Conservation (phyloP, 805 yeast species). For the Ogataea paradorogensis region DNA sequence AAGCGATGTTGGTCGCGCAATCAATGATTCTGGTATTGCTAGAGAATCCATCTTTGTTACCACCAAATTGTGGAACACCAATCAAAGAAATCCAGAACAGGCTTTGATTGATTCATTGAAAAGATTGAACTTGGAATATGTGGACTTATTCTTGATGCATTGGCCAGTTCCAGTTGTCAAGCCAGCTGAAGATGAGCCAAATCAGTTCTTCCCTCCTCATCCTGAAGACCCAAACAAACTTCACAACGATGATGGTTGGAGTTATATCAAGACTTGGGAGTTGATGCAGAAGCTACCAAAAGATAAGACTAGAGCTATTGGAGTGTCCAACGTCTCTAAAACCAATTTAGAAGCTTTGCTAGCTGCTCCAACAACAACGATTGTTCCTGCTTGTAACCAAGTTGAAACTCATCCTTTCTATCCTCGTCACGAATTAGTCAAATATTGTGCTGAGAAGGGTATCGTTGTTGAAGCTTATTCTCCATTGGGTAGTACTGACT, state of each 20-base stretch:
- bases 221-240: conserved; percentile 28
- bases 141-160: conserved; percentile 76
- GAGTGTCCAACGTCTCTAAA: conserved; percentile 71
- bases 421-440: conserved; percentile 51
- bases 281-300: conserved; percentile 53
- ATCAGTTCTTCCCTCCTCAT: conserved; percentile 20
- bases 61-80: conserved; percentile 64
- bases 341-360: conserved; percentile 51
- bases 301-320: conserved; percentile 60
- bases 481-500: conserved; percentile 64
- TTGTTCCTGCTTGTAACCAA: conserved; percentile 52
- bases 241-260: conserved; percentile 29
- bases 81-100: conserved; percentile 45
- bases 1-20: conserved; percentile 56
- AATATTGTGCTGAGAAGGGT: conserved; percentile 49
- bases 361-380: conserved; percentile 42
- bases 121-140: conserved; percentile 68
- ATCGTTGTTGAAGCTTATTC: conserved; percentile 72
- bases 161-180: conserved; percentile 68
- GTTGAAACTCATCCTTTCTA: conserved; percentile 14
- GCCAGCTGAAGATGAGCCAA: conserved; percentile 32
- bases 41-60: conserved; percentile 67
- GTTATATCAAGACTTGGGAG: conserved; percentile 58
- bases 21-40: conserved; percentile 56
- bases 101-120: conserved; percentile 58